Base-by-base conservation (phyloP, 257 asterid species). In the Nicotiana benthamiana region DNA sequence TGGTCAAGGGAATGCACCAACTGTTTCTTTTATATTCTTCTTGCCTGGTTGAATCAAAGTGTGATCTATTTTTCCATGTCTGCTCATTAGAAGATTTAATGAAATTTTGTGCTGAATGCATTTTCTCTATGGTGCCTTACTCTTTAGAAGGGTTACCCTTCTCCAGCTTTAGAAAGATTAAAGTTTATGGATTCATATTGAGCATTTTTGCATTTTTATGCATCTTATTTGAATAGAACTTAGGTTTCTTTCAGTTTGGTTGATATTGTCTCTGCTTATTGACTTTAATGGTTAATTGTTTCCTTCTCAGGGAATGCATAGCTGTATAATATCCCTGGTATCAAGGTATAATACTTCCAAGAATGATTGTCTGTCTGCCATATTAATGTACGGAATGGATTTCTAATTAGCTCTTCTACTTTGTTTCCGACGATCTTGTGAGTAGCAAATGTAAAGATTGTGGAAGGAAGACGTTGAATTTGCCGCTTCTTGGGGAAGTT, bases 281-380 rank as follows among this genome's bases (percentile, higher is more conserved):
- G 79, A 26, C 46, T 74, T 48, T 74, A 32, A 16, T 26, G 2
- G 9, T 74, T 48, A 51, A 74, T 48, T 63, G 8, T 46, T 81
- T 80, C 80, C 28, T 77, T 80, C 74, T 83, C 97, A 96, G 99
- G 99, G 99, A 83, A 94, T 96, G 98, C 99, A 96, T 86, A 87
- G 83, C 86, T 90, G 94, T 85, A 88, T 96, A 80, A 92, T 94
- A 61, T 92, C 99, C 81, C 91, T 96, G 89, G 79, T 88, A 46
- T 78, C 80, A 80, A 94, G 99, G 99, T 96, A 91, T 48, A 56
- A 26, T 74, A 48, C 51, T 74, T 74, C 46, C 79, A 24, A 48
- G 79, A 74, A 40, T 32, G 26, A 0, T 74, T 74, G 26, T 72
- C 43, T 24, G 6, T 56, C 62, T 16, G 62, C 26, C 26, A 48